Conservation (phyloP, 1,284 basidiomycete genomes). For the Tetrapyrgos nigripes region DNA sequence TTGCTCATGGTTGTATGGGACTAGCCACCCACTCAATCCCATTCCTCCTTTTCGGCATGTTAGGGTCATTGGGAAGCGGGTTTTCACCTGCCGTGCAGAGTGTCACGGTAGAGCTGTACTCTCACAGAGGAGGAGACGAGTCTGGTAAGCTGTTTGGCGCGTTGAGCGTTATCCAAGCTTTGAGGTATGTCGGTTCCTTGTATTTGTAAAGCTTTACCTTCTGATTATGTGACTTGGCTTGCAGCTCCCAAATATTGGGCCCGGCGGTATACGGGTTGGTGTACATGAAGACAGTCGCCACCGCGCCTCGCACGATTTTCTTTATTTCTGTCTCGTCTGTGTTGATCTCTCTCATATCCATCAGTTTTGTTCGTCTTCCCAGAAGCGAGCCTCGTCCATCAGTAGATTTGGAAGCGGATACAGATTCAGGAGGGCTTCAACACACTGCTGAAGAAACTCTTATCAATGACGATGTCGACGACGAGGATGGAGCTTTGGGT, state of each 20-base stretch:
- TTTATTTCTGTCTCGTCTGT: slow-evolving; percentile 47
- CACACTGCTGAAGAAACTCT: background rate
- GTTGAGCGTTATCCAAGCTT: slow-evolving; percentile 69
- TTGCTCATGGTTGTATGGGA: slow-evolving; percentile 59
- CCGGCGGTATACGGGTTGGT: slow-evolving; percentile 66
- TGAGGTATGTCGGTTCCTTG: slow-evolving; percentile 52
- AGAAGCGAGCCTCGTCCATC: background rate
- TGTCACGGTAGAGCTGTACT: slow-evolving; percentile 69
- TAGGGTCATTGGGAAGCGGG: slow-evolving; percentile 61
- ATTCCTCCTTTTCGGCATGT: slow-evolving; percentile 55
- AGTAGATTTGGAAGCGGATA: background rate
- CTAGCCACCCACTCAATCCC: slow-evolving; percentile 45
- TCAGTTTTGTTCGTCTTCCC: slow-evolving; percentile 54
- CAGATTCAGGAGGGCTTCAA: background rate
- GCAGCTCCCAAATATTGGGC: slow-evolving; percentile 59
- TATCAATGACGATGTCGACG: background rate
- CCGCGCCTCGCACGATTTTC: slow-evolving; percentile 64
- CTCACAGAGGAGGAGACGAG: slow-evolving; percentile 54
- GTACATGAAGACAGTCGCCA: slow-evolving; percentile 65
- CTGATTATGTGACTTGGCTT: slow-evolving; percentile 1
- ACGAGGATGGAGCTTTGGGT: background rate
- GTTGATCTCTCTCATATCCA: slow-evolving; percentile 45
- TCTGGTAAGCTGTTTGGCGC: slow-evolving; percentile 75
- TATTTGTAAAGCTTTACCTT: background rate
- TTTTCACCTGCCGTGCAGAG: slow-evolving; percentile 71